phyloP scores from a whole-genome alignment of 345 rosid species.

The Eutrema japonicum region DNA sequence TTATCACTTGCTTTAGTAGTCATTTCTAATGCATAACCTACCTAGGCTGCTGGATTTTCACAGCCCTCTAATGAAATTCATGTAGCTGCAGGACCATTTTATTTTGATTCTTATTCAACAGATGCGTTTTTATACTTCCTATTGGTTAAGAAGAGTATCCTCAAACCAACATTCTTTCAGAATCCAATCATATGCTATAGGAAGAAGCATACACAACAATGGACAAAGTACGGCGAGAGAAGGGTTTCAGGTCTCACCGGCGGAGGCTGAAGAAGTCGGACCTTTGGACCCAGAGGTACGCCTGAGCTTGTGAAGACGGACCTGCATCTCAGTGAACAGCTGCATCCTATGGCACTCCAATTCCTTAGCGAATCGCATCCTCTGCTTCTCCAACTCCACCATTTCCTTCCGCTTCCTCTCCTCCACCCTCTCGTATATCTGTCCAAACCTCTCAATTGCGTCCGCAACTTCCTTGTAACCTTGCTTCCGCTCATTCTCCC shows the following conservation, averaged over 20 bases:
- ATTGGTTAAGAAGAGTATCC: not conserved
- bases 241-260: constrained; percentile 42
- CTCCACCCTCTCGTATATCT: constrained; percentile 85
- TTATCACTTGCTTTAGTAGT: too few species aligned
- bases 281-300: constrained; percentile 57
- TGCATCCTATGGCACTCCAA: constrained; percentile 96
- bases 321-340: constrained; percentile 92
- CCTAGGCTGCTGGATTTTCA: too few species aligned
- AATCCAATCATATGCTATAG: not conserved
- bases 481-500: constrained; percentile 45
- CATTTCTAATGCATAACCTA: too few species aligned
- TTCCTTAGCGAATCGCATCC: constrained; percentile 93
- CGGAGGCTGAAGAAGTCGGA: constrained; percentile 35
- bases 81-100: too few species aligned
- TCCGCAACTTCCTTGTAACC: constrained; percentile 64
- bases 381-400: constrained; percentile 98
- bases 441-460: constrained; percentile 82
- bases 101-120: too few species aligned
- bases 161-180: not conserved
- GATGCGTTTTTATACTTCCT: not conserved
- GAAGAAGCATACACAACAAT: constrained; percentile 11
- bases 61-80: too few species aligned
- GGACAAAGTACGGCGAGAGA: constrained; percentile 14
- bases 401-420: constrained; percentile 86
- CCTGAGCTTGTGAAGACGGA: constrained; percentile 85